These are phyloP conservation scores for Sequoiadendron giganteum DNA, from an alignment of 75 land plant genomes.

Conservation along the genomic window DNA sequence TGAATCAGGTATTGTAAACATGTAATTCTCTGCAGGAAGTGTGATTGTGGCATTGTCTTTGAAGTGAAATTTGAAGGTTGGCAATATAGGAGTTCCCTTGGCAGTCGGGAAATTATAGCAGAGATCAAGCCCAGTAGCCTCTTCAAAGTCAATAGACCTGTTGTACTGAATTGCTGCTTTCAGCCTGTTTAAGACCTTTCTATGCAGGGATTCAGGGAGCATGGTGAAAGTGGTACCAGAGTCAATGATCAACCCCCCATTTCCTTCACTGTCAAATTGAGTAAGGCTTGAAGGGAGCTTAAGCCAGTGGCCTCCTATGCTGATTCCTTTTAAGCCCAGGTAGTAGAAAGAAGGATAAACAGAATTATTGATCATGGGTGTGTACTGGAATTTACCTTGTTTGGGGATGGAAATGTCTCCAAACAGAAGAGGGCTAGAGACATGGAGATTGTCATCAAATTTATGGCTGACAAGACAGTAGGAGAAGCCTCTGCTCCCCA, in stretches of 20 bases:
- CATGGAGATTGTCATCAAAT: constrained; percentile 17
- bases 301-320: constrained; percentile 42
- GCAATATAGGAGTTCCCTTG: constrained; percentile 16
- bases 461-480: constrained; percentile 71
- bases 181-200: constrained; percentile 30
- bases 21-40: constrained; percentile 10
- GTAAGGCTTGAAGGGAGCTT: constrained; percentile 27
- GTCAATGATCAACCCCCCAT: constrained; percentile 79
- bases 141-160: constrained; percentile 39
- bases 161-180: constrained; percentile 15
- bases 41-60: constrained; percentile 13
- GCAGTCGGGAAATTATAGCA: constrained; percentile 34
- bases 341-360: constrained; percentile 58
- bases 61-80: constrained; percentile 7
- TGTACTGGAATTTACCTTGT: constrained; percentile 30
- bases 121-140: constrained; percentile 40
- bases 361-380: constrained; percentile 62
- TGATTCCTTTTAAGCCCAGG: constrained; percentile 51
- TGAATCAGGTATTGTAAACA: constrained; percentile 2
- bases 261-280: constrained; percentile 45
- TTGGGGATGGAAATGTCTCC: constrained; percentile 7
- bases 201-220: constrained; percentile 42
- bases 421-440: constrained; percentile 13
- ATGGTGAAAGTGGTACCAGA: constrained; percentile 83
- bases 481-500: constrained; percentile 51